Percentiles rank a stretch among this genome's conserved stretches.
phyloP scores from a whole-genome alignment of 2,329 filamentous ascomycete species.

The Tolypocladium sp. region DNA sequence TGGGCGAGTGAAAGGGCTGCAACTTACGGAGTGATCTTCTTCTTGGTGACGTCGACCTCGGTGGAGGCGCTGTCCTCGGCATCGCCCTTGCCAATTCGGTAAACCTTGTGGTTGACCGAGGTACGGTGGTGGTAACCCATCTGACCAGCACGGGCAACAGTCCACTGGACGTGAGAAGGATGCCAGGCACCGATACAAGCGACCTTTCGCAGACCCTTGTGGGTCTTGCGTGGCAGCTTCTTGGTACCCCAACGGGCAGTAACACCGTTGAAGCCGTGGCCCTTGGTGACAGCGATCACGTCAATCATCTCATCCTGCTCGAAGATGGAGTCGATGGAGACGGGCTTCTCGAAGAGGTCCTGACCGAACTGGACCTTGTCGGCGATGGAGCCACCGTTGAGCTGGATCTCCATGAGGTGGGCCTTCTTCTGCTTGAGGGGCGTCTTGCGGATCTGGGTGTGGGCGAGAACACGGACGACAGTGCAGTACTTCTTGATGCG shows the following conservation, averaged over 20 bases:
- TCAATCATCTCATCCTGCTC: slow-evolving; percentile 99
- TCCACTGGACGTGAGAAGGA: slow-evolving; percentile 99
- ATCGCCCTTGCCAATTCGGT: slow-evolving; percentile 90
- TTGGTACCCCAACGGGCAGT: slow-evolving; percentile 98
- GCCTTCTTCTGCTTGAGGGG: slow-evolving; percentile 99
- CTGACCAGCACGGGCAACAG: slow-evolving; percentile 99
- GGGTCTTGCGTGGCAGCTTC: slow-evolving; percentile 99
- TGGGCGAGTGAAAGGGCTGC: neutral
- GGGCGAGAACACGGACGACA: slow-evolving; percentile 96
- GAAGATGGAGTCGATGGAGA: slow-evolving; percentile 88
- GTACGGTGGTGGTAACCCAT: slow-evolving; percentile 99
- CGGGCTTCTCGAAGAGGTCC: slow-evolving; percentile 98
- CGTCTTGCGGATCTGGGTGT: slow-evolving; percentile 99
- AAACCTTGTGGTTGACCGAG: slow-evolving; percentile 99
- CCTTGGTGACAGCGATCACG: slow-evolving; percentile 98
- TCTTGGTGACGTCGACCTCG: slow-evolving; percentile 95
- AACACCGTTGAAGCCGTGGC: slow-evolving; percentile 97
- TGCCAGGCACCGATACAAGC: slow-evolving; percentile 99
- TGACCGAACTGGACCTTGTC: slow-evolving; percentile 97
- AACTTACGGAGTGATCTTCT: slow-evolving; percentile 98
- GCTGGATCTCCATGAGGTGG: slow-evolving; percentile 99
- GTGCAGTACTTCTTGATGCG: slow-evolving; percentile 99
- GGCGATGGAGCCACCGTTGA: slow-evolving; percentile 93
- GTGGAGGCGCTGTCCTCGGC: slow-evolving; percentile 91
- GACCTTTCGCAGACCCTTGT: slow-evolving; percentile 99